Evolutionary conservation across 202 grass and related monocot species (phyloP), one percentile per base, ranked within the genome.

Genomic region (Carex arenaria): DNA sequence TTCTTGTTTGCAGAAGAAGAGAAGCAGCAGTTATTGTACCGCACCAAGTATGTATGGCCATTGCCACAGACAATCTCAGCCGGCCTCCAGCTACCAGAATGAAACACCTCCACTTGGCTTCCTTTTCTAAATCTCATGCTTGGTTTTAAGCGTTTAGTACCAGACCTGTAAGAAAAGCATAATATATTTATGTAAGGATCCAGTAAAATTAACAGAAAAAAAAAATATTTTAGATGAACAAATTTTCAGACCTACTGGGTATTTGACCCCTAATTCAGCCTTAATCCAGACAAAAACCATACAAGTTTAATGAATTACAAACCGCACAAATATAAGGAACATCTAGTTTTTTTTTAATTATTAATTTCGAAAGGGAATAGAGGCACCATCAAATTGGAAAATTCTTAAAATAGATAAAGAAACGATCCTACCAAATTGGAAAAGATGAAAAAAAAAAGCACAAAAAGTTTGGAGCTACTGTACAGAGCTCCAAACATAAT

Each of bases 11-110:
- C 10, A 28, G 11, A 53, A 73, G 45, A 73, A 8, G 69, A 51
- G 19, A 15, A 52, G n/a, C 19, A 82, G 26, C 77, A 4, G 60
- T 82, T 31, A n/a, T 93, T 57, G 54, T 91, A 95, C 65, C 72
- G 85, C 23, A 98, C 90, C 75, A 80, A 31, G 59, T 95, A 95
- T n/a, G 49, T 90, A 87, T 89, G 89, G 6, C 95, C 95, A 10
- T 98, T 95, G 74, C 92, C 90, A 49, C 90, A 95, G 71, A 95
- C 30, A 26, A 98, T 90, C 80, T 95, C 82, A 9, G 87, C 90
- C 55, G 82, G 91, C 84, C 89, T 87, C 95, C 95, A 98, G 8
- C 85, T 89, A 64, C 89, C 95, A 80, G 89, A 86, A 75, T 90
- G 84, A 55, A 90, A 64, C 9, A 95, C 92, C 75, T 98, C 95